Evolutionary conservation across 2,329 filamentous ascomycete species (phyloP), one percentile per base, ranked within the genome.

Genomic region (Xylaria sp.): DNA sequence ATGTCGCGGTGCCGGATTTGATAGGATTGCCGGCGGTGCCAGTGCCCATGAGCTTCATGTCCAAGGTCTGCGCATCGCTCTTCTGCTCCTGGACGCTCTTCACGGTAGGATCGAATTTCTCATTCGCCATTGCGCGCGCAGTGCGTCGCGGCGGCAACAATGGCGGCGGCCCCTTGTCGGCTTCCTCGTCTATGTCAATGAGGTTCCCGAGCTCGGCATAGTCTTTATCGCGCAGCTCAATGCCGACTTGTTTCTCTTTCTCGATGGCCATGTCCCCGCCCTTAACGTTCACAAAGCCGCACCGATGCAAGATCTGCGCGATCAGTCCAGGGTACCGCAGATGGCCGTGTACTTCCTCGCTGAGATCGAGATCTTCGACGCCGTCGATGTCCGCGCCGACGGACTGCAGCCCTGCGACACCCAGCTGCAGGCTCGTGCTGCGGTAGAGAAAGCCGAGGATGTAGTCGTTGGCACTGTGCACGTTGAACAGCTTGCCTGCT

Each of bases 361-460:
- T 88, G 28, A 89, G 79, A 66, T 89, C 79, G 18, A 88, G 74
- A 69, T 88, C 88, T 69, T 85, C 79, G 77, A 96, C 86, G 2
- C 91, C 91, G 5, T 88, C 85, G 18, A 94, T 88, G 9, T 85
- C 87, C 66, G 89, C 81, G 18, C 66, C 76, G 28, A 97, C 88
- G 39, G 89, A 85, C 78, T 97, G 92, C 1, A 98, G 83, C 0
- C 94, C 95, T 0, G 94, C 94, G 51, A 97, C 89, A 3, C 94
- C 94, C 50, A 92, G 87, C 72, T 96, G 91, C 34, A 97, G 87
- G 67, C 91, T 94, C 50, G 92, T 94, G 2, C 93, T 91, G 54
- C 94, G 90, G 79, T 98, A 97, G 20, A 97, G 84, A 78, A 97
- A 95, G 0, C 90, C 94, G 0, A 98, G 88, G 39, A 98, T 90